Evolutionary conservation across 495 filamentous ascomycete species (phyloP).

Genomic region (Hamigera avellanea): DNA sequence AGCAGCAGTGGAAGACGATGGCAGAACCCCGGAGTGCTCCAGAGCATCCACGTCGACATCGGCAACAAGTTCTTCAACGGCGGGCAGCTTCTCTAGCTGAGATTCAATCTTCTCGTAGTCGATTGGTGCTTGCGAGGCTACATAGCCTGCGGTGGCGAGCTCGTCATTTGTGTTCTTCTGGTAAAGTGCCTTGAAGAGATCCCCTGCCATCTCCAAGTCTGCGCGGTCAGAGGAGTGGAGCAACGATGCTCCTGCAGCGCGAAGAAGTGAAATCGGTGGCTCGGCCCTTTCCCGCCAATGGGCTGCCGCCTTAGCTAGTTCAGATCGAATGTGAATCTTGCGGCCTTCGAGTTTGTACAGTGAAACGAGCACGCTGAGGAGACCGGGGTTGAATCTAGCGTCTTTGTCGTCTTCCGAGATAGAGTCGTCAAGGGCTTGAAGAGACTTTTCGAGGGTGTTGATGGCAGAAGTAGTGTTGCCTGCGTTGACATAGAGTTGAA

Average conservation of each 20-base stretch:
- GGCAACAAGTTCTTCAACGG: constrained; percentile 51
- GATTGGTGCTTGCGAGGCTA: constrained; percentile 68
- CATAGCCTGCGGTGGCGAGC: constrained; percentile 62
- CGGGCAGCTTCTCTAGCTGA: constrained; percentile 51
- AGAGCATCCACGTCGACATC: constrained; percentile 59
- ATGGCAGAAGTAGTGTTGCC: constrained; percentile 71
- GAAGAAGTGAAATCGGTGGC: constrained; percentile 49
- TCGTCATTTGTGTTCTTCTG: constrained; percentile 50
- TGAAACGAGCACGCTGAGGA: constrained; percentile 72
- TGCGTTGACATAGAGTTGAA: constrained; percentile 69
- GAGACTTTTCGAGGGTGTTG: constrained; percentile 59
- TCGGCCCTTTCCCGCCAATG: constrained; percentile 60
- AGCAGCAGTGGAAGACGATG: constrained; percentile 31
- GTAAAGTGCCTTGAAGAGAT: constrained; percentile 62
- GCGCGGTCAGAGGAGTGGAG: constrained; percentile 57
- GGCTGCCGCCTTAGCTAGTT: constrained; percentile 68
- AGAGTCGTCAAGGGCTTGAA: constrained; percentile 59
- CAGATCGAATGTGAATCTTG: constrained; percentile 54
- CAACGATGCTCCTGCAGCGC: constrained; percentile 67
- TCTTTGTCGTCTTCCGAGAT: constrained; percentile 48
- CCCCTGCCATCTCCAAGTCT: constrained; percentile 56
- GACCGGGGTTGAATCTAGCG: constrained; percentile 72
- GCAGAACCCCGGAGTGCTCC: constrained; percentile 64
- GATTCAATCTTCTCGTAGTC: constrained; percentile 47
- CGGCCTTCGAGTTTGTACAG: constrained; percentile 72